Conservation (phyloP, 495 filamentous ascomycete genomes). For the Xylaria venustula region DNA sequence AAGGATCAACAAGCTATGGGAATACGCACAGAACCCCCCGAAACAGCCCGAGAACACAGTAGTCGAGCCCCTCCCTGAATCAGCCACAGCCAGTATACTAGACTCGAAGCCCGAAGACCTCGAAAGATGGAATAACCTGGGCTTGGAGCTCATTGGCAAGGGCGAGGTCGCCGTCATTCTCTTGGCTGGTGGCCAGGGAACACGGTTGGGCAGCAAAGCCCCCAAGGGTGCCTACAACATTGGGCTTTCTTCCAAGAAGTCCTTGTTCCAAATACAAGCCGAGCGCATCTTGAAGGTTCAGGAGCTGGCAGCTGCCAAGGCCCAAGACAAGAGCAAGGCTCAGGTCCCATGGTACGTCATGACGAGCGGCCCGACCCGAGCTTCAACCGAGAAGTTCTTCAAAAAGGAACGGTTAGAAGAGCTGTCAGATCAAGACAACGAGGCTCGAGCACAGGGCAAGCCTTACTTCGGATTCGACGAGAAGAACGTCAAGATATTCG, state of each 20-base stretch:
- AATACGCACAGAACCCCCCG: conserved; percentile 77
- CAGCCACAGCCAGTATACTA: conserved; percentile 84
- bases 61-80: conserved; percentile 88
- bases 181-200: conserved; percentile 97
- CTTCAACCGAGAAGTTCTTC: conserved; percentile 91
- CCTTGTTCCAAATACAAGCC: conserved; percentile 94
- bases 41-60: conserved; percentile 53
- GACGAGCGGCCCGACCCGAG: conserved; percentile 95
- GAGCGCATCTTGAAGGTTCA: conserved; percentile 91
- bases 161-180: conserved; percentile 94
- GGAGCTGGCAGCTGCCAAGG: conserved; percentile 69
- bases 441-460: conserved; percentile 20
- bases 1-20: conserved; percentile 79
- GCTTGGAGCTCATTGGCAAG: conserved; percentile 78
- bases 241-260: conserved; percentile 85
- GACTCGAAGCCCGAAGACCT: conserved; percentile 82
- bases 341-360: conserved; percentile 98
- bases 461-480: conserved; percentile 81
- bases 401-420: conserved; percentile 60
- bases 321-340: conserved; percentile 58
- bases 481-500: conserved; percentile 88
- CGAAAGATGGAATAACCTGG: conserved; percentile 79
- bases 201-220: conserved; percentile 86
- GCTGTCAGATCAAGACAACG: conserved; percentile 28
- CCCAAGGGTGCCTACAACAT: conserved; percentile 98